Evolutionary conservation across 164 flowering plant species (phyloP), one percentile per base, ranked within the genome.

Genomic region (Vitis amurensis): DNA sequence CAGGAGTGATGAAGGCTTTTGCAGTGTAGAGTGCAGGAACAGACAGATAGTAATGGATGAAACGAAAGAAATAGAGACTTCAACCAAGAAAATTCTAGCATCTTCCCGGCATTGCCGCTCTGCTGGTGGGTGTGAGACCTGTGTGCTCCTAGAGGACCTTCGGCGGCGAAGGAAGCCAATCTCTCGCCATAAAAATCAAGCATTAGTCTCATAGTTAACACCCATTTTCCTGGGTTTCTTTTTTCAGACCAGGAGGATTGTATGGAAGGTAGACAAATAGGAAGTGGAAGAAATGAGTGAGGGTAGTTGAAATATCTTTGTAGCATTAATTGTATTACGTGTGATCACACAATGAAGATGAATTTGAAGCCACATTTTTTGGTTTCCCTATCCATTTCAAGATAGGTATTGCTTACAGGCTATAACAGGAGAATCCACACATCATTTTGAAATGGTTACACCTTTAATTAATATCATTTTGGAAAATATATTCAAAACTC

Each of bases 1-100:
- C 83, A 88, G 88, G 76, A 90, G 88, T 23, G 87, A 86, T 52
- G 81, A 74, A 77, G 88, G 87, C 0, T 88, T 80, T 67, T 88
- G 92, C 66, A 88, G 88, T 74, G 72, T 68, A 11, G 79, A 78
- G 68, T 88, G 92, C 68, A 61, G 92, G 67, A 55, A 69, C 65
- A 48, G 77, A 66, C 86, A 83, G 63, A 88, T 88, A 9, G 44
- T 59, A 9, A 7, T 80, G 48, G 90, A 88, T 55, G 88, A 88
- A 47, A 76, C 63, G 74, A 69, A 31, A 48, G 88, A 88, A 69
- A 53, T 71, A 1, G 84, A 84, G 47, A 65, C 59, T 2, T 78
- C 79, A 1, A 78, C 74, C 8, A 85, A 75, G 71, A 15, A 60
- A 51, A 73, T 49, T 66, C 11, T 69, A 30, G 53, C 73, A 58